Evolutionary conservation across 495 filamentous ascomycete species (phyloP).

Genomic region (Neurospora sp.): DNA sequence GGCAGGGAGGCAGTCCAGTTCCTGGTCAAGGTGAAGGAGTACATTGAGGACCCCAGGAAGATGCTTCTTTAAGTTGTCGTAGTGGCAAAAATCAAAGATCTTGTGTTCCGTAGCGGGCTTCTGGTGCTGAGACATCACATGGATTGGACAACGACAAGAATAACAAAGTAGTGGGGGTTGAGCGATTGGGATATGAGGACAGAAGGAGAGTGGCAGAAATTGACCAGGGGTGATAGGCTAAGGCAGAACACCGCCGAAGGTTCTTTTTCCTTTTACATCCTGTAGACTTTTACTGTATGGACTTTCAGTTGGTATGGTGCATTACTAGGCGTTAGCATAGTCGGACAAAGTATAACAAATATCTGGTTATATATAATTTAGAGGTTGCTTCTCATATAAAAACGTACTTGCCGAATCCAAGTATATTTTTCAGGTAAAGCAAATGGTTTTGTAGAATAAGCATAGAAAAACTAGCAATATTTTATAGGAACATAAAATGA

Average conservation of each 20-base stretch:
- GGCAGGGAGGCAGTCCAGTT: slow-evolving; percentile 95
- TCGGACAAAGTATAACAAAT: neutral
- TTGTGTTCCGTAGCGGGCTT: neutral
- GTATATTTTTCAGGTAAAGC: too few species aligned
- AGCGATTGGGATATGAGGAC: neutral
- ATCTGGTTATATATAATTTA: neutral
- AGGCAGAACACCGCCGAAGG: neutral
- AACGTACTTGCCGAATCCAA: neutral
- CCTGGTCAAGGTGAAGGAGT: slow-evolving; percentile 96
- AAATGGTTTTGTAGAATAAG: too few species aligned
- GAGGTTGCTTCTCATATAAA: neutral
- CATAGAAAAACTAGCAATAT: too few species aligned
- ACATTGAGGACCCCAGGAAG: slow-evolving; percentile 89
- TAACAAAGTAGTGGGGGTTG: neutral
- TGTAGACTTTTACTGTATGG: neutral
- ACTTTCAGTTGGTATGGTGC: neutral
- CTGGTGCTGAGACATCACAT: neutral
- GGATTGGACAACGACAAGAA: neutral
- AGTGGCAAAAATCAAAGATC: neutral
- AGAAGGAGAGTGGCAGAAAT: neutral
- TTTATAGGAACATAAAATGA: too few species aligned
- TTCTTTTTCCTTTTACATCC: neutral
- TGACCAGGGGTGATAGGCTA: neutral
- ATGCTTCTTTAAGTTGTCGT: slow-evolving; percentile 57
- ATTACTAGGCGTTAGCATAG: neutral